Evolutionary conservation across 352 stramenopile species (phyloP), one percentile per base, ranked within the genome.

Genomic region (Phytophthora sansomeana): DNA sequence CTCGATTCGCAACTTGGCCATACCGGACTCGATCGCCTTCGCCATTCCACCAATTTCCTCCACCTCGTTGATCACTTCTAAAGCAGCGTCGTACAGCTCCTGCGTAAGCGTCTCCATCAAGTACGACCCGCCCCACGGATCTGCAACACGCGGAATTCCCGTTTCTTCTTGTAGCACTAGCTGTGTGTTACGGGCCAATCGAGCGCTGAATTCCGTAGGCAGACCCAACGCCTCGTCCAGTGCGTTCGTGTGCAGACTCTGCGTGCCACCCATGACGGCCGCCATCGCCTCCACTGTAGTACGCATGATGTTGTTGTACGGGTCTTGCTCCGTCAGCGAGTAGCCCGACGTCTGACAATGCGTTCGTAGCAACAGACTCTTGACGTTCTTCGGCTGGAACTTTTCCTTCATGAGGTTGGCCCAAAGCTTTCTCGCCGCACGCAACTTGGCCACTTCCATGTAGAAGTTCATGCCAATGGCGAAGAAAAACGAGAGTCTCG

Each of bases 381-480:
- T 98, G 3, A 76, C 76, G 68, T 98, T 98, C 77, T 98, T 98
- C n/a, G 97, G 78, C 26, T 94, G 57, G 62, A 99, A 98, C 44
- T 97, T 89, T 58, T 99, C 87, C 63, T 97, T 83, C 49, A 99
- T 94, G 26, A 98, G 70, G 67, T 90, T 87, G 0, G 96, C 95
- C 97, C 97, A 99, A 3, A 99, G 74, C 50, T 88, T 91, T 52
- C 97, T 80, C 16, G 96, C 97, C 28, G 96, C 96, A 52, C 96
- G 83, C 43, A 99, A 77, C 71, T 99, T 99, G 19, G 97, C 97
- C 58, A 99, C 93, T 82, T 98, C 95, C 71, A 98, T 97, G 83
- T 99, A 99, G 69, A 98, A 99, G 69, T 98, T 98, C 91, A 99
- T 98, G 24, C 97, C 97, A 60, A 99, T 98, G 43, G 87, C 97